Base-by-base conservation (phyloP, 1,284 basidiomycete species). In the Puccinia horiana region DNA sequence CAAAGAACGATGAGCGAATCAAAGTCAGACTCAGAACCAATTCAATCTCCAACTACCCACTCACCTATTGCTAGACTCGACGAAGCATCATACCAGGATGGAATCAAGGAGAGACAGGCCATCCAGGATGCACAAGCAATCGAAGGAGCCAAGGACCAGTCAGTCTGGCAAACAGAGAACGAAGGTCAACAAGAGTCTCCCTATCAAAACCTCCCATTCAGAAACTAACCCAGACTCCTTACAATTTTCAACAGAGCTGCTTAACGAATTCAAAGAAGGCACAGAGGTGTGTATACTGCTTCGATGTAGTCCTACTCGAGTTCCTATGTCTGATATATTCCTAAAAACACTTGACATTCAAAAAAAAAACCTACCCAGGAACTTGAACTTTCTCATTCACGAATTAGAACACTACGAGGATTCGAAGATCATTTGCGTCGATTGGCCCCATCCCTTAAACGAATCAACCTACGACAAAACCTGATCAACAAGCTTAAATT, bases 381-480 rank as follows among this genome's bases (percentile, higher is more conserved):
- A 37, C n/a, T 80, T 26, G 78, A 80, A 37, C 54, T 80, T 8
- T 80, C 78, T 20, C 78, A 80, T 37, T 70, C 78, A 2, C 20
- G 78, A 32, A 80, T 80, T 20, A 47, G 78, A 32, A 72, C 78
- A 47, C 47, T 80, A 40, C 40, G 78, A 32, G 78, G 78, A 58
- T 80, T 80, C 54, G 69, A 73, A 35, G 26, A 11, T n/a, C 67
- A 70, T 40, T 61, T 80, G 16, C 23, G 14, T 44, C 32, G 67
- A 37, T 67, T 80, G 40, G n/a, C 78, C 14, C 49, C 67, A 14
- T 72, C 67, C n/a, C 49, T 80, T 5, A 80, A 80, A 44, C 61
- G 69, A 35, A 35, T 80, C 69, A 70, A 80, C 40, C 56, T 80
- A 23, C 61, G 78, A 16, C 78, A 80, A 70, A 80, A 80, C 47